Conservation (phyloP, 1,139 yeast genomes). For the Eremothecium sinecaudum region DNA sequence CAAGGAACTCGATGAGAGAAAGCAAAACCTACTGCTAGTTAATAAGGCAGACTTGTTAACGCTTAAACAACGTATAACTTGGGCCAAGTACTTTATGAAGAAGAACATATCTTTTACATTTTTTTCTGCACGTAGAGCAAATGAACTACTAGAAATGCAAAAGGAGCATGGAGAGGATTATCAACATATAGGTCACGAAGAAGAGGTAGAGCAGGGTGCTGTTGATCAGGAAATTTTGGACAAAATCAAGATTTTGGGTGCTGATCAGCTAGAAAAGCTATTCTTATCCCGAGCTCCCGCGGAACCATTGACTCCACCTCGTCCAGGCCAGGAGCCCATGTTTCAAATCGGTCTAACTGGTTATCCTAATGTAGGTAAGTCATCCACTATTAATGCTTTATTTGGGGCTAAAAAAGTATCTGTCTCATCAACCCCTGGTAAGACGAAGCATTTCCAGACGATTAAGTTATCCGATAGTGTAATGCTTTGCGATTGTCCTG, state of each 20-base stretch:
- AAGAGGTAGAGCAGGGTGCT: slow-evolving; percentile 31
- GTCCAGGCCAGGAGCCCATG: slow-evolving; percentile 48
- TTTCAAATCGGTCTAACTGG: slow-evolving; percentile 94
- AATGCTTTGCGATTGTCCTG: slow-evolving; percentile 95
- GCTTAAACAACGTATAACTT: slow-evolving; percentile 60
- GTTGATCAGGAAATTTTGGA: slow-evolving; percentile 33
- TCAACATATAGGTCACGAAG: slow-evolving; percentile 17
- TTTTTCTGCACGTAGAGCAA: slow-evolving; percentile 85
- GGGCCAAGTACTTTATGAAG: slow-evolving; percentile 76
- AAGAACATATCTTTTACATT: slow-evolving; percentile 76
- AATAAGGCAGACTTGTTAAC: slow-evolving; percentile 91
- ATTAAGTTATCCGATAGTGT: slow-evolving; percentile 76
- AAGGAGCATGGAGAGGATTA: slow-evolving; percentile 32
- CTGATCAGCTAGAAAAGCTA: slow-evolving; percentile 74
- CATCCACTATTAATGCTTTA: slow-evolving; percentile 89
- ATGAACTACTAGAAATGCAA: slow-evolving; percentile 56
- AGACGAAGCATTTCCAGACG: slow-evolving; percentile 98
- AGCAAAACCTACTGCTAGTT: slow-evolving; percentile 72
- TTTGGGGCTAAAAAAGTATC: slow-evolving; percentile 96
- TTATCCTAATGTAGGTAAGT: slow-evolving; percentile 93
- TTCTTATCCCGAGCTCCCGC: slow-evolving; percentile 72
- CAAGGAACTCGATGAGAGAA: slow-evolving; percentile 56
- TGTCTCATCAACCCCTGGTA: slow-evolving; percentile 97
- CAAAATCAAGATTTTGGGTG: slow-evolving; percentile 62
- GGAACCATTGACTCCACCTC: slow-evolving; percentile 44